These are phyloP conservation scores for Leishmania braziliensis DNA, from an alignment of 208 protist species.

Conservation along the genomic window DNA sequence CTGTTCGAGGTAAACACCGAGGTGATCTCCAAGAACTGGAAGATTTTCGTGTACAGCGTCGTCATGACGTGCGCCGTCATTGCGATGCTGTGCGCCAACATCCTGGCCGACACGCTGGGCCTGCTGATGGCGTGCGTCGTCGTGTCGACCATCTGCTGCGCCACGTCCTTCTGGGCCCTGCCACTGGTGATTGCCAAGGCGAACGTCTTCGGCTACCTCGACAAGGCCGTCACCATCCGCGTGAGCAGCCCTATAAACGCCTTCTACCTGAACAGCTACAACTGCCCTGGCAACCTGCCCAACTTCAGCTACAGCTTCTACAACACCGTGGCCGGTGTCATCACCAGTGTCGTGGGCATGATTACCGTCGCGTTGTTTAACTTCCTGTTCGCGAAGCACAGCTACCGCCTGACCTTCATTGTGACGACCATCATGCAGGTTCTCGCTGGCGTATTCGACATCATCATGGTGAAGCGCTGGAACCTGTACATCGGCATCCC, in stretches of 20 bases:
- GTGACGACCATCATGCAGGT: conserved; percentile 38
- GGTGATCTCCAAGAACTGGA: conserved; percentile 49
- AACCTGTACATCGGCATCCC: conserved; percentile 50
- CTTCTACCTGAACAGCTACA: conserved; percentile 47
- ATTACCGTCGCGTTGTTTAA: conserved; percentile 50
- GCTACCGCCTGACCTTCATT: conserved; percentile 53
- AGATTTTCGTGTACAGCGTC: conserved; percentile 51
- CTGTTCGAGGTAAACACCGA: conserved; percentile 65
- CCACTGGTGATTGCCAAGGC: conserved; percentile 61
- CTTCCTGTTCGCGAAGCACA: conserved; percentile 58
- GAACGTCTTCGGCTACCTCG: conserved; percentile 61
- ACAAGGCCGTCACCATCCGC: conserved; percentile 41
- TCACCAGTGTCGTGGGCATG: conserved; percentile 46
- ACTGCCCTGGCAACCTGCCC: conserved; percentile 48
- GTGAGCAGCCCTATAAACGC: conserved; percentile 39
- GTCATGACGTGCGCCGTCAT: conserved; percentile 56
- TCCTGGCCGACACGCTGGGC: conserved; percentile 38
- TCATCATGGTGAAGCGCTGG: conserved; percentile 75
- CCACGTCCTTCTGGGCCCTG: conserved; percentile 58
- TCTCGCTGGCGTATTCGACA: conserved; percentile 42
- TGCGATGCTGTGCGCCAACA: conserved; percentile 40
- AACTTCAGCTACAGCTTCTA: conserved; percentile 74
- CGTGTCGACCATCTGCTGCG: conserved; percentile 44
- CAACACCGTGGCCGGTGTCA: conserved; percentile 46
- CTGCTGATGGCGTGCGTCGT: conserved; percentile 40